Percentiles rank a stretch among this genome's conserved stretches.
These are phyloP conservation scores for Agrostemma githago DNA, from an alignment of 148 eudicot species.

Conservation along the genomic window DNA sequence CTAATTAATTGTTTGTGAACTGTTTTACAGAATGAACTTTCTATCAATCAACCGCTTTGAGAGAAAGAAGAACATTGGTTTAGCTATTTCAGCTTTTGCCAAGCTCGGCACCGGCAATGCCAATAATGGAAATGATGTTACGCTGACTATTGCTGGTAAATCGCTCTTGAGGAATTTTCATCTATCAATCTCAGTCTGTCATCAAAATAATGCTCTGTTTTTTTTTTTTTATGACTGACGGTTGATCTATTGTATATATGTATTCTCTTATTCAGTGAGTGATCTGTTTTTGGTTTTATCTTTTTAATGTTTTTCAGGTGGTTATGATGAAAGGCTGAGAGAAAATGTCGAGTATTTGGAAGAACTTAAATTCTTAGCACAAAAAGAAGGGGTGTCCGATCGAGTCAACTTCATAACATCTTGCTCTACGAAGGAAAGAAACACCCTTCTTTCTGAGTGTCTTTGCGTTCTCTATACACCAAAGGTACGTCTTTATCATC, in stretches of 20 bases:
- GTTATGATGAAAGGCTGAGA: conserved; percentile 74
- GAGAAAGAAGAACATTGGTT: conserved; percentile 82
- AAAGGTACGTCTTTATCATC: conserved; percentile 35
- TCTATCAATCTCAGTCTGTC: neutral
- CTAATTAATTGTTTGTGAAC: conserved; percentile 3
- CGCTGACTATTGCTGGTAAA: conserved; percentile 77
- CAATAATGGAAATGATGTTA: conserved; percentile 25
- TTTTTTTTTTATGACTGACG: neutral
- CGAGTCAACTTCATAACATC: conserved; percentile 67
- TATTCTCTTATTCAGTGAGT: neutral
- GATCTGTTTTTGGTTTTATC: neutral
- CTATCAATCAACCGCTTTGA: conserved; percentile 93
- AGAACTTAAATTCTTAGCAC: conserved; percentile 64
- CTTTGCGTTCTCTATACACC: conserved; percentile 91
- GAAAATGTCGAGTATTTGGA: conserved; percentile 91
- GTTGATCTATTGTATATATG: neutral
- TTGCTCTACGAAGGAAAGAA: conserved; percentile 83
- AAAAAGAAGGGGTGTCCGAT: conserved; percentile 62
- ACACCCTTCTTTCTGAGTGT: conserved; percentile 67
- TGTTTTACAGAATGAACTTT: conserved; percentile 58
- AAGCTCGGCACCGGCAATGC: conserved; percentile 45
- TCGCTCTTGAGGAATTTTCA: neutral
- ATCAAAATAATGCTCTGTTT: neutral
- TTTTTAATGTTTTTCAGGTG: conserved; percentile 48
- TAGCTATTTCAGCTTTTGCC: conserved; percentile 88